phyloP scores from a whole-genome alignment of 2,329 filamentous ascomycete genomes.

The Teratosphaeriaceae sp. region DNA sequence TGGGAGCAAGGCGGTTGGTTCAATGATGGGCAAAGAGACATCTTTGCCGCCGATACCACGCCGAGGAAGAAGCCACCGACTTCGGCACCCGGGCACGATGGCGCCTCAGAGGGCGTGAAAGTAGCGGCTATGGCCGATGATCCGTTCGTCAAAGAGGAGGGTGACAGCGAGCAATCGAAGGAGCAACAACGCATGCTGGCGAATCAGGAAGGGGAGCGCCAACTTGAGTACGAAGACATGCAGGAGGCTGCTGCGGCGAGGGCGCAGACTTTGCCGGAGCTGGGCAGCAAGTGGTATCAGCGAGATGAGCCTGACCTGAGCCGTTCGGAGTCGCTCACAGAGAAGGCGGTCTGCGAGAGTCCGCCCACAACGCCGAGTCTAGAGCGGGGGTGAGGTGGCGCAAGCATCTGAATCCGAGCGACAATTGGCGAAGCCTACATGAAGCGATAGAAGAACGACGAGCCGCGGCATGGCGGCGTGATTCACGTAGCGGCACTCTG shows the following conservation, averaged over 20 bases:
- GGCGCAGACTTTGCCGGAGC: conserved; percentile 6
- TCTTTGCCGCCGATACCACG: conserved; percentile 32
- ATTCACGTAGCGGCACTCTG: too few relatives aligned
- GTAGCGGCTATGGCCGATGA: conserved; percentile 27
- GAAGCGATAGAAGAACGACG: too few relatives aligned
- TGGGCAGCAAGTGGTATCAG: conserved; percentile 6
- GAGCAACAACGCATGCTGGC: conserved; percentile 27
- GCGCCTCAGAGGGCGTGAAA: conserved; percentile 22
- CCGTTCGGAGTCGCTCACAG: too few relatives aligned
- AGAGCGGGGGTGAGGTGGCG: too few relatives aligned
- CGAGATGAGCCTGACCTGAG: too few relatives aligned
- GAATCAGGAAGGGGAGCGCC: conserved; percentile 16
- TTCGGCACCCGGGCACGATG: conserved; percentile 8
- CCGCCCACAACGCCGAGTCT: too few relatives aligned
- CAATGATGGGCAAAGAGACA: conserved; percentile 32
- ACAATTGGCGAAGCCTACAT: too few relatives aligned
- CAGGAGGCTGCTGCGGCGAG: conserved; percentile 1
- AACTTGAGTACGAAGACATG: neutral
- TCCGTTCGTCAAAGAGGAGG: conserved; percentile 28
- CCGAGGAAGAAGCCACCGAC: conserved; percentile 22
- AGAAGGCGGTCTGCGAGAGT: too few relatives aligned
- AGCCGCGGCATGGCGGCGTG: too few relatives aligned
- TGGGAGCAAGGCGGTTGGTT: conserved; percentile 94
- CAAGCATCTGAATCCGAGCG: too few relatives aligned
- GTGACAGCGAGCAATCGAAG: conserved; percentile 23